These are phyloP conservation scores for Dothistroma pini DNA, from an alignment of 2,329 filamentous ascomycete species.

Conservation along the genomic window DNA sequence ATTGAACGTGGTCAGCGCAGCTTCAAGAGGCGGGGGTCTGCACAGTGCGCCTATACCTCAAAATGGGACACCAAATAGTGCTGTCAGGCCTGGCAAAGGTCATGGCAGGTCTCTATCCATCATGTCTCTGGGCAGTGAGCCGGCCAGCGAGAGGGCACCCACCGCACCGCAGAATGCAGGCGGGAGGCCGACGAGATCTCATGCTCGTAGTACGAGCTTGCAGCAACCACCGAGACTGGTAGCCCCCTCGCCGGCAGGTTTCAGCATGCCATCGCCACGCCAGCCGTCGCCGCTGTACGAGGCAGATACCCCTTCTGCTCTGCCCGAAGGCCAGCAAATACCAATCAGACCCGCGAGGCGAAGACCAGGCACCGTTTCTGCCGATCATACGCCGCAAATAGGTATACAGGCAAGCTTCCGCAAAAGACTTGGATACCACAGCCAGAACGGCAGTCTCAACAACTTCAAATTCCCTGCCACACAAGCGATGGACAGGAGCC, in stretches of 20 bases:
- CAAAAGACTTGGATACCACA: conserved; percentile 14
- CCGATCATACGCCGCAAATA: conserved; percentile 31
- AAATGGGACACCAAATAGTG: conserved; percentile 33
- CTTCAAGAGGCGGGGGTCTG: conserved; percentile 20
- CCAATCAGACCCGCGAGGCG: conserved; percentile 25
- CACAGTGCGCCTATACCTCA: conserved; percentile 24
- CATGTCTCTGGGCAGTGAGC: conserved; percentile 47
- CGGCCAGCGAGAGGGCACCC: conserved; percentile 26
- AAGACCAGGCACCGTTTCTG: conserved; percentile 31
- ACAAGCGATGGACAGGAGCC: conserved; percentile 22
- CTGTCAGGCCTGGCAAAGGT: conserved; percentile 47
- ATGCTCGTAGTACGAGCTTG: conserved; percentile 75
- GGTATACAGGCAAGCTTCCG: conserved; percentile 20
- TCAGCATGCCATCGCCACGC: conserved; percentile 20
- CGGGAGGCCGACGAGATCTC: conserved; percentile 56
- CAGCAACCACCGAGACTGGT: conserved; percentile 59
- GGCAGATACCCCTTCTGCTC: conserved; percentile 36
- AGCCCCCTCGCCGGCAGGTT: conserved; percentile 12
- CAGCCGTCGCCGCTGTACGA: conserved; percentile 44
- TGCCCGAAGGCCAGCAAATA: conserved; percentile 14
- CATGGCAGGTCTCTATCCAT: conserved; percentile 50
- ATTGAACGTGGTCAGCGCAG: conserved; percentile 45
- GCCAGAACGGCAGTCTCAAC: conserved; percentile 9
- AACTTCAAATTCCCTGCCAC: conserved; percentile 33
- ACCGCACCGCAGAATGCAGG: conserved; percentile 14